These are phyloP conservation scores for Phialocephala sp. DNA, from an alignment of 2,329 filamentous ascomycete species.

Conservation along the genomic window DNA sequence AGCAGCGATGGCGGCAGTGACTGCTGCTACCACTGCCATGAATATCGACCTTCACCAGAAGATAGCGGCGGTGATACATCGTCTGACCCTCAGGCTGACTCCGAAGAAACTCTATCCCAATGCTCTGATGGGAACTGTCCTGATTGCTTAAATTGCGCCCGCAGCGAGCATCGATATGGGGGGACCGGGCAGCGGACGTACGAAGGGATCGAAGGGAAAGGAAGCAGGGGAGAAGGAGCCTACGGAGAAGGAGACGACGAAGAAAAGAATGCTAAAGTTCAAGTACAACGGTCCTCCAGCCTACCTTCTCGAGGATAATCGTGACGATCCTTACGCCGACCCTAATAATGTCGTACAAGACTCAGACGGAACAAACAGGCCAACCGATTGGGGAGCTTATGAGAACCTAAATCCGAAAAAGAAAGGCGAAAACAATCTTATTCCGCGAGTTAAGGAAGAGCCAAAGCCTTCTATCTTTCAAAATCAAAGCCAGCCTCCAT, in stretches of 20 bases:
- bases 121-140: background rate
- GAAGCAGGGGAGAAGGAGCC: background rate
- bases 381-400: background rate
- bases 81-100: background rate
- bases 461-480: too few species aligned
- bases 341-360: constrained; percentile 11
- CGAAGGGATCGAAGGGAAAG: background rate
- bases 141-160: background rate
- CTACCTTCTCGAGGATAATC: constrained; percentile 10
- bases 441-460: too few species aligned
- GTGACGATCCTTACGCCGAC: constrained; percentile 20
- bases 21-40: background rate
- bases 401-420: background rate
- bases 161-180: too few species aligned
- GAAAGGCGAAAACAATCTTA: too few species aligned
- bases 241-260: background rate
- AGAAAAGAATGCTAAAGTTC: background rate
- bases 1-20: background rate
- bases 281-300: constrained; percentile 10
- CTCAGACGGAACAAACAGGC: constrained; percentile 9
- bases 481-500: too few species aligned
- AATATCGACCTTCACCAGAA: background rate
- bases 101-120: background rate
- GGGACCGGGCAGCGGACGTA: background rate
- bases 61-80: background rate